Base-by-base conservation (phyloP, 768 basidiomycete genomes). In the Fistulinella prunicolor region DNA sequence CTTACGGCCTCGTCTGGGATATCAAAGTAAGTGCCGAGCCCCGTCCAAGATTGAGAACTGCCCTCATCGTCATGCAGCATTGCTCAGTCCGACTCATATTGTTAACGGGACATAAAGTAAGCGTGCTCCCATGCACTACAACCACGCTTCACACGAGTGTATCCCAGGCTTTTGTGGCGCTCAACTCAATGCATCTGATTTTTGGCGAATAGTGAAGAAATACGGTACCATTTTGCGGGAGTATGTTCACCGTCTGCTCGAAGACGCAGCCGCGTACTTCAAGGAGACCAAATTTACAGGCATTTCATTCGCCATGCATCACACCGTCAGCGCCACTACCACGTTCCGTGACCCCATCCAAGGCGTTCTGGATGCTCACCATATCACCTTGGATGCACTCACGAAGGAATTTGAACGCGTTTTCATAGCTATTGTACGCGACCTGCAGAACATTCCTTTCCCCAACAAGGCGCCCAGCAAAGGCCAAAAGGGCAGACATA, bases 261-360 rank as follows among this genome's bases (percentile, higher is more conserved):
- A 8, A 8, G 34, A 9, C 5, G 58, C 44, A 2, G 38, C 29
- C 3, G 0, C 5, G 7, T 17, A 19, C 30, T 56, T 50, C 41
- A 17, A 46, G 19, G 53, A 54, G 6, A 20, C 43, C 37, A 9
- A 32, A 0, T 47, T 60, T 12, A 43, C 47, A 3, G 43, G 57
- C 13, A 32, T 53, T 0, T 10, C 22, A 1, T 21, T 17, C 8
- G 5, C 24, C 6, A 53, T 57, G 50, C 22, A 50, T 9, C 21
- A 53, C 9, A 53, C 57, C 9, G 47, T 59, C 39, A 24, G 3
- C 12, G 17, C 35, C 28, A 59, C 54, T 13, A 12, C 54, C 19
- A 29, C 35, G 3, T 53, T 60, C 34, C 58, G 54, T 9, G 9
- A 46, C n/a, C 20, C 16, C n/a, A 56, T 59, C 6, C 21, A 46